These are phyloP conservation scores for Populus alba DNA, from an alignment of 345 rosid genomes.

Conservation along the genomic window DNA sequence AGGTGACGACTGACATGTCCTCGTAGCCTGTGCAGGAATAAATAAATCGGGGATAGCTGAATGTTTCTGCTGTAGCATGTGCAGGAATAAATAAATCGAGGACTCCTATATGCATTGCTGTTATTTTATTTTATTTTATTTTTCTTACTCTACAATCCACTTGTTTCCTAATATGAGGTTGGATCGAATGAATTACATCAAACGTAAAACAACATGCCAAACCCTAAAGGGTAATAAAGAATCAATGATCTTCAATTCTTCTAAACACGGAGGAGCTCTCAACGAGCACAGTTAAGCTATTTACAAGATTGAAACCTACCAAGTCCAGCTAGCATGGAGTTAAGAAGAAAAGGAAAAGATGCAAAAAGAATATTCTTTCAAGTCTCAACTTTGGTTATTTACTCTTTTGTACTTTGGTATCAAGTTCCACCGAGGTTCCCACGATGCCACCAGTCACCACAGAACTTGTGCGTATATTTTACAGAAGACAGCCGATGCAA, in stretches of 20 bases:
- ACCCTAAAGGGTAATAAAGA: conserved; percentile 31
- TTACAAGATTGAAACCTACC: conserved; percentile 37
- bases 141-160: not conserved
- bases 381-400: conserved; percentile 35
- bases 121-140: not conserved
- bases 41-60: too few relatives aligned
- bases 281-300: conserved; percentile 27
- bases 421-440: conserved; percentile 19
- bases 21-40: too few relatives aligned
- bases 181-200: not conserved
- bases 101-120: too few relatives aligned
- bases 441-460: not conserved
- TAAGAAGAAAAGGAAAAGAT: conserved; percentile 21
- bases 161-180: too few relatives aligned
- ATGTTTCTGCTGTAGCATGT: too few relatives aligned
- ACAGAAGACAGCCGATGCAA: conserved; percentile 10
- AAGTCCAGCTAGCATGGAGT: conserved; percentile 11
- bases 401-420: conserved; percentile 37
- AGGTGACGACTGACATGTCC: too few relatives aligned
- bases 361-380: conserved; percentile 36
- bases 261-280: conserved; percentile 37
- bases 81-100: too few relatives aligned
- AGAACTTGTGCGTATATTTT: conserved; percentile 1
- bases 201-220: not conserved
- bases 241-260: conserved; percentile 36